Conservation (phyloP, 257 asterid species). For the Forsythia suspensa region DNA sequence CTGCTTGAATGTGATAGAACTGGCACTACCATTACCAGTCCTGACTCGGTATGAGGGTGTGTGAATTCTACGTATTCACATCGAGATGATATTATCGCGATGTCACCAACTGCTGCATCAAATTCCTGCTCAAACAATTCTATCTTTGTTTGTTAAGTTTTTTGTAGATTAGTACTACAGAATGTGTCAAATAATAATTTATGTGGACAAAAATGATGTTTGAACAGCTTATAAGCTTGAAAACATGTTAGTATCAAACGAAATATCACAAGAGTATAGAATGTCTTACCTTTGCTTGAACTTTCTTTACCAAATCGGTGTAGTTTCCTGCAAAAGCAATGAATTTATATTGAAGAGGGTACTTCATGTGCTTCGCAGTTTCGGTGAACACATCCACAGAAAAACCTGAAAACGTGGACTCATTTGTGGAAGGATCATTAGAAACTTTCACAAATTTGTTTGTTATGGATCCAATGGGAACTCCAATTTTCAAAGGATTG, state of each 20-base stretch:
- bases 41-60: constrained; percentile 45
- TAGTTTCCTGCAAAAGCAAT: constrained; percentile 24
- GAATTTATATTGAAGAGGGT: constrained; percentile 13
- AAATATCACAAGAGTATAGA: too few species aligned
- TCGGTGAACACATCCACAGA: constrained; percentile 32
- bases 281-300: constrained; percentile 28
- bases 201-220: too few species aligned
- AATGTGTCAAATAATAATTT: too few species aligned
- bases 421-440: constrained; percentile 5
- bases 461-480: constrained; percentile 25
- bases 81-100: constrained; percentile 30
- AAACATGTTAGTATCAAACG: too few species aligned
- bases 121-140: constrained; percentile 23
- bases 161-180: too few species aligned
- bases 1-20: constrained; percentile 18
- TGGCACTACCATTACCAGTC: constrained; percentile 43
- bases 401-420: constrained; percentile 26
- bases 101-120: constrained; percentile 52
- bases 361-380: constrained; percentile 17
- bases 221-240: too few species aligned
- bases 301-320: constrained; percentile 31
- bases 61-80: constrained; percentile 42
- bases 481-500: constrained; percentile 35
- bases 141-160: too few species aligned
- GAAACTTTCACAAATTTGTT: constrained; percentile 34